phyloP scores from a whole-genome alignment of 139 green algal species.

The Chlorella vulgaris region DNA sequence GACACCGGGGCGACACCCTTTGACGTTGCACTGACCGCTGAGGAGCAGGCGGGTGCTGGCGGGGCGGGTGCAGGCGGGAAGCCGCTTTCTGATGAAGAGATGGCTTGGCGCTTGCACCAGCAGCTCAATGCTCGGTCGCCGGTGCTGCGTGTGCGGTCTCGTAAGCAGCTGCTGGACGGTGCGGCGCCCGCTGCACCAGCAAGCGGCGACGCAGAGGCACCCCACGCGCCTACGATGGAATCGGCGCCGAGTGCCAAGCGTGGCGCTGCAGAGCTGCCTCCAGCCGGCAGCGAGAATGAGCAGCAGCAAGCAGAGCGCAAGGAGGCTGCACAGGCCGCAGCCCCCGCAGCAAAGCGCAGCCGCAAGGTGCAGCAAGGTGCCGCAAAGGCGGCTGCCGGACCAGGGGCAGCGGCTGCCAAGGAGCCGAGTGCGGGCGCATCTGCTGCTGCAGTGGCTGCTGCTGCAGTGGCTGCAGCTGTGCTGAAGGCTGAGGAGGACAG shows the following conservation, averaged over 20 bases:
- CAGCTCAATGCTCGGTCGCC: conserved; percentile 39
- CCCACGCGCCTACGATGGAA: background rate
- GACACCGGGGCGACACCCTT: background rate
- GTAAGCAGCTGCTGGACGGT: conserved; percentile 10
- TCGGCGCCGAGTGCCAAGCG: background rate
- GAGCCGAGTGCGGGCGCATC: background rate
- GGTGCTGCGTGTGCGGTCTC: conserved; percentile 38
- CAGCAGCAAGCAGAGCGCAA: background rate
- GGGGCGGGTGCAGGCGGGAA: background rate
- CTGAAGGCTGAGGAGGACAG: background rate
- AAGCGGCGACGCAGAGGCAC: background rate
- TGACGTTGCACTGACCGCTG: background rate
- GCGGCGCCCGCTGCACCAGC: background rate
- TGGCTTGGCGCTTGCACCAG: conserved; percentile 70
- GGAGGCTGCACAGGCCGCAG: background rate
- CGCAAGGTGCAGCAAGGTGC: background rate
- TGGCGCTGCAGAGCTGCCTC: background rate
- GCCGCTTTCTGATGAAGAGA: conserved; percentile 58
- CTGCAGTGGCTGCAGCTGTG: background rate
- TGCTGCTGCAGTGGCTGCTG: background rate
- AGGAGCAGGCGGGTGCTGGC: background rate
- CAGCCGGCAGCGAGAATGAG: background rate
- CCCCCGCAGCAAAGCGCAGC: background rate
- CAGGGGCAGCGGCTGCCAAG: background rate
- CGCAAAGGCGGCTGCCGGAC: background rate